These are phyloP conservation scores for Raddia guianensis DNA, from an alignment of 176 grass and related monocot genomes.

Conservation along the genomic window DNA sequence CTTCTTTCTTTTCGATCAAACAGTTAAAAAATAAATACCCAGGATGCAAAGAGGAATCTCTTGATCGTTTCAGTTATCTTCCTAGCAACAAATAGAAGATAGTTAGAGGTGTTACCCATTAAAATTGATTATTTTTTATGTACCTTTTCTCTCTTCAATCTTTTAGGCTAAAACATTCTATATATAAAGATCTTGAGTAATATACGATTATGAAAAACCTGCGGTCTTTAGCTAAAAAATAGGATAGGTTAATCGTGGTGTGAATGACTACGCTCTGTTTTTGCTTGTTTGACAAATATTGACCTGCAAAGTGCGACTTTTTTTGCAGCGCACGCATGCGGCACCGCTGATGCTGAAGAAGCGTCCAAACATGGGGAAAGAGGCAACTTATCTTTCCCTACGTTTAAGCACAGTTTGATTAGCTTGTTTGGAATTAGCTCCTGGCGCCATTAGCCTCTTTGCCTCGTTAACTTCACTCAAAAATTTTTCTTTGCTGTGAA, in stretches of 20 bases:
- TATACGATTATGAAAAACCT: no score
- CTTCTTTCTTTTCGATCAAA: neutral
- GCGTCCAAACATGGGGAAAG: conserved; percentile 9
- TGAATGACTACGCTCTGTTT: no score
- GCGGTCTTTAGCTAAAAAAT: no score
- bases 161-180: no score
- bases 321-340: neutral
- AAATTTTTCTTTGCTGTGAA: neutral
- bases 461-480: neutral
- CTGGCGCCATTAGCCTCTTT: conserved; percentile 1
- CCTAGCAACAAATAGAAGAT: neutral
- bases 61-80: neutral
- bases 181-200: no score
- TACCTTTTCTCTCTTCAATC: no score
- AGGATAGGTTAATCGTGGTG: no score
- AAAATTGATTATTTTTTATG: no score
- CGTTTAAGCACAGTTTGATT: neutral
- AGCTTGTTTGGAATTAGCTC: conserved; percentile 16
- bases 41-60: neutral
- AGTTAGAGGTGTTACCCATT: neutral
- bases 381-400: neutral
- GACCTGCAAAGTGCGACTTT: neutral
- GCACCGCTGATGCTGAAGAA: neutral
- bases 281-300: neutral
- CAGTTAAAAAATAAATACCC: neutral